phyloP scores from a whole-genome alignment of 352 stramenopile genomes.

The Thraustochytrium striatum region DNA sequence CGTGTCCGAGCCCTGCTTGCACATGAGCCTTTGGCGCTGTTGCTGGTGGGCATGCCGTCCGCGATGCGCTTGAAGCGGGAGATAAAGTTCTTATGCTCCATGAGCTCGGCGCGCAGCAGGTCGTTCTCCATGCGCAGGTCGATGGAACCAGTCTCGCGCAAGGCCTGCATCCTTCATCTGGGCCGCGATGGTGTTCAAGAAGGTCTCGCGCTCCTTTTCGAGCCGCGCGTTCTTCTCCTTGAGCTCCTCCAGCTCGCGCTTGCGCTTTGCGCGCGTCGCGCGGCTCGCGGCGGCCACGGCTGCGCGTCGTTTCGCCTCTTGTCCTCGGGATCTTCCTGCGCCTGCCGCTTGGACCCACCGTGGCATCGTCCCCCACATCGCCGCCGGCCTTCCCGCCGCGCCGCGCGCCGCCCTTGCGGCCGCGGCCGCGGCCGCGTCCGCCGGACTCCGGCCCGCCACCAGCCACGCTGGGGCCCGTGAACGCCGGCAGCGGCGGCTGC shows the following conservation, averaged over 20 bases:
- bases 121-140: slow-evolving; percentile 48
- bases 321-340: background rate
- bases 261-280: slow-evolving; percentile 39
- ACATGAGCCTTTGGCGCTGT: slow-evolving; percentile 48
- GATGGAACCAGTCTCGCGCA: slow-evolving; percentile 42
- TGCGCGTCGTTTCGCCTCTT: slow-evolving; percentile 39
- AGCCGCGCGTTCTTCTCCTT: slow-evolving; percentile 45
- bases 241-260: slow-evolving; percentile 47
- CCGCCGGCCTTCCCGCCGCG: background rate
- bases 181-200: slow-evolving; percentile 45
- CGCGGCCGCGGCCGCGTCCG: background rate
- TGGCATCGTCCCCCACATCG: background rate
- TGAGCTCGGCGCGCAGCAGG: slow-evolving; percentile 38
- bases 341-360: background rate
- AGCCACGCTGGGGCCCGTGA: background rate
- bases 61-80: slow-evolving; percentile 47
- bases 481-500: background rate
- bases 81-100: slow-evolving; percentile 49
- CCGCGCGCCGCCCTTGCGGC: background rate
- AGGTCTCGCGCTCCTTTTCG: slow-evolving; percentile 47
- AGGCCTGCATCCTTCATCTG: slow-evolving; percentile 47
- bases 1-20: slow-evolving; percentile 41
- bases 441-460: background rate
- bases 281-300: slow-evolving; percentile 33
- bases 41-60: slow-evolving; percentile 37